Conservation (phyloP, 805 yeast species). For the Blastobotrys chiropterorum region DNA sequence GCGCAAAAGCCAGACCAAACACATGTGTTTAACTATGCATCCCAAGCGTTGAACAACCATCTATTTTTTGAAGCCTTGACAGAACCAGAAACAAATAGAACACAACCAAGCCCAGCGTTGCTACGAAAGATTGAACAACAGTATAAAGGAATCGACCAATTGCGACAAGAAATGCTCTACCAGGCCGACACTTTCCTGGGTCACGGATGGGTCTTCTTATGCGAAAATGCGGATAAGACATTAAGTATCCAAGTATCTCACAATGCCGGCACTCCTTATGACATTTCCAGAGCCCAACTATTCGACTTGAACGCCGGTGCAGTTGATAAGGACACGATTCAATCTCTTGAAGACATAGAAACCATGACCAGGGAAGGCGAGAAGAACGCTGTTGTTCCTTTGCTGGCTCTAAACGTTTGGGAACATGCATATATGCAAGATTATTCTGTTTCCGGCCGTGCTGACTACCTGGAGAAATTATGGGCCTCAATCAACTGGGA, state of each 20-base stretch:
- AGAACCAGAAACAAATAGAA: constrained; percentile 18
- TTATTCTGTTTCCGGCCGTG: constrained; percentile 72
- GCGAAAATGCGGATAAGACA: constrained; percentile 46
- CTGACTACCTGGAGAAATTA: constrained; percentile 62
- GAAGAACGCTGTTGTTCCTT: constrained; percentile 44
- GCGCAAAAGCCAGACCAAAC: constrained; percentile 62
- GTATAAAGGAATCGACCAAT: constrained; percentile 74
- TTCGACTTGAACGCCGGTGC: constrained; percentile 68
- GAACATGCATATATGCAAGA: constrained; percentile 82
- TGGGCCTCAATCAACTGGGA: constrained; percentile 85
- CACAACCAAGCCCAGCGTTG: constrained; percentile 29
- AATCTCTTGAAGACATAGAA: constrained; percentile 38
- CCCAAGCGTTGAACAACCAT: constrained; percentile 90
- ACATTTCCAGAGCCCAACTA: constrained; percentile 51
- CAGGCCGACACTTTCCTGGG: constrained; percentile 74
- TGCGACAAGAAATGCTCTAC: constrained; percentile 60
- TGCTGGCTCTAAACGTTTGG: constrained; percentile 79
- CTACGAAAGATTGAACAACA: constrained; percentile 44
- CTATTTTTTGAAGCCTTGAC: constrained; percentile 64
- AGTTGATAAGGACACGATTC: constrained; percentile 47
- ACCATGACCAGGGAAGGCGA: constrained; percentile 30
- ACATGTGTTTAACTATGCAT: constrained; percentile 76
- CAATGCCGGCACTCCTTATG: constrained; percentile 80
- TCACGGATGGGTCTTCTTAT: constrained; percentile 87
- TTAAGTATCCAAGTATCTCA: constrained; percentile 77